These are phyloP conservation scores for Bryopsis sp. DNA, from an alignment of 139 green algal genomes.

Conservation along the genomic window DNA sequence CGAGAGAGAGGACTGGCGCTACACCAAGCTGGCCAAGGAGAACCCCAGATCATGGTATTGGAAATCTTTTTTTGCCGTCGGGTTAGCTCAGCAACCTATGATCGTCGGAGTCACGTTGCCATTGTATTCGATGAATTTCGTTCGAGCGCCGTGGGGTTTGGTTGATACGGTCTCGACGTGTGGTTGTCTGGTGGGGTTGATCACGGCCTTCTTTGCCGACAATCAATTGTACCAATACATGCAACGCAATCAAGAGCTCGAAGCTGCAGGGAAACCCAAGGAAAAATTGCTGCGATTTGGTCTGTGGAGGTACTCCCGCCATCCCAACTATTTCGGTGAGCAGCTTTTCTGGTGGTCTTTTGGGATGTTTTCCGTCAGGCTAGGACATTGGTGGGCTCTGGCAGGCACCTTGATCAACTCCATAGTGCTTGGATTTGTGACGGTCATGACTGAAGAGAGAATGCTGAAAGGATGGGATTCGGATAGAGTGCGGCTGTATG, in stretches of 20 bases:
- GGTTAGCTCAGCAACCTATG: conserved; percentile 35
- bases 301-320: conserved; percentile 60
- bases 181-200: conserved; percentile 22
- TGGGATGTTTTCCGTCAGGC: conserved; percentile 30
- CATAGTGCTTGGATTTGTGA: conserved; percentile 31
- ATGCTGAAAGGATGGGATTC: conserved; percentile 30
- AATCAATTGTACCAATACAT: conserved; percentile 37
- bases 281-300: conserved; percentile 27
- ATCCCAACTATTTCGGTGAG: conserved; percentile 84
- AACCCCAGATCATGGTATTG: conserved; percentile 30
- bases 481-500: conserved; percentile 20
- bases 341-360: conserved; percentile 58
- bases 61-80: conserved; percentile 45
- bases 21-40: conserved; percentile 35
- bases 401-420: conserved; percentile 45
- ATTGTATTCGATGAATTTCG: conserved; percentile 27
- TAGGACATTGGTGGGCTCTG: conserved; percentile 33
- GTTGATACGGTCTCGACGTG: neutral
- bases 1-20: conserved; percentile 60
- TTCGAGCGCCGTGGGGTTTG: conserved; percentile 21
- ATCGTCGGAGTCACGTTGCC: conserved; percentile 43
- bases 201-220: conserved; percentile 31
- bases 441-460: conserved; percentile 35
- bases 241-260: neutral
- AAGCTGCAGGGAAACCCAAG: neutral